A percentile compares a stretch with the other conserved stretches of the same genome.
These are phyloP conservation scores for Acmispon strigosus DNA, from an alignment of 306 rosid genomes.

Conservation along the genomic window DNA sequence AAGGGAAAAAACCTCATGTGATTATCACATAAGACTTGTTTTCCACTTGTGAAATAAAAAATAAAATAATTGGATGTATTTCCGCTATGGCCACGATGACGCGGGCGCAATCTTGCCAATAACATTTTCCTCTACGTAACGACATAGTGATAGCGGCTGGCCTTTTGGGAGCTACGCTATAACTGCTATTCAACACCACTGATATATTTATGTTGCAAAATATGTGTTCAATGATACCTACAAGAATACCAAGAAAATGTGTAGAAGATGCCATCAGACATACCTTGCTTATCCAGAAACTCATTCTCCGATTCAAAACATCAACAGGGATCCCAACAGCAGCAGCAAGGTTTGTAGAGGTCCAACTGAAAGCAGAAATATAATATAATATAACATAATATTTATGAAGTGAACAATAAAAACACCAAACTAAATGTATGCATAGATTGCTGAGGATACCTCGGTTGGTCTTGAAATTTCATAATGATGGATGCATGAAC, in stretches of 20 bases:
- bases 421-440: background rate
- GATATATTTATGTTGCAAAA: background rate
- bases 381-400: background rate
- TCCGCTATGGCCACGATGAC: too few species aligned
- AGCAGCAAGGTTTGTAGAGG: constrained; percentile 63
- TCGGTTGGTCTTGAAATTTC: constrained; percentile 73
- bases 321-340: constrained; percentile 73
- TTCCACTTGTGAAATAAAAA: too few species aligned
- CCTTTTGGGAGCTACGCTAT: too few species aligned
- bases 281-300: constrained; percentile 93
- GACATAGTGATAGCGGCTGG: too few species aligned
- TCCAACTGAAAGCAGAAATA: constrained; percentile 63
- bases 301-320: constrained; percentile 63
- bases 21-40: too few species aligned
- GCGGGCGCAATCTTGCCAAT: too few species aligned
- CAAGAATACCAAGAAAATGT: background rate
- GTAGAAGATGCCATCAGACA: background rate
- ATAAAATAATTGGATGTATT: too few species aligned
- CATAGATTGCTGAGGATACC: constrained; percentile 33
- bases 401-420: background rate
- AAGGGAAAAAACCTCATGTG: too few species aligned
- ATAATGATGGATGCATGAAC: constrained; percentile 79
- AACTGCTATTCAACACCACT: too few species aligned
- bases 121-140: too few species aligned
- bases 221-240: background rate